Conservation (phyloP, 345 rosid species). For the Firmiana major region DNA sequence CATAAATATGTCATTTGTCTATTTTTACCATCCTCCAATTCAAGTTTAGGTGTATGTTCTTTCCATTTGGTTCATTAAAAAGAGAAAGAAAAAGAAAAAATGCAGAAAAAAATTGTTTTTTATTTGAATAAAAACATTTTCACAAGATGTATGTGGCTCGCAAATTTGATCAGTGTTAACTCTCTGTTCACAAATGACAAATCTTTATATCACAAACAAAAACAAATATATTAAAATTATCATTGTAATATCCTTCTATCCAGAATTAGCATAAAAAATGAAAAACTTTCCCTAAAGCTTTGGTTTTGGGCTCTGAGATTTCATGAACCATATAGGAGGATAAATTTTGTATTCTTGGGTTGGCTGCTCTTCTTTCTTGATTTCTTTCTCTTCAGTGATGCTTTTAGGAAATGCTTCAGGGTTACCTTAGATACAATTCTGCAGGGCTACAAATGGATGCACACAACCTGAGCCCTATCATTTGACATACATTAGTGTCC, state of each 20-base stretch:
- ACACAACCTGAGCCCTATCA: conserved; percentile 84
- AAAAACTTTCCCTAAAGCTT: conserved; percentile 33
- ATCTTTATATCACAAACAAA: background rate
- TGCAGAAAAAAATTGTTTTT: too few relatives aligned
- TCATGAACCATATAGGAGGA: conserved; percentile 69
- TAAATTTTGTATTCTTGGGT: conserved; percentile 47
- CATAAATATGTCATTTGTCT: too few relatives aligned
- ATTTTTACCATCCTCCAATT: too few relatives aligned
- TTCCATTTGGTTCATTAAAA: background rate
- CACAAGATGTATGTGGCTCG: too few relatives aligned
- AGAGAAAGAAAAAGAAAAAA: background rate
- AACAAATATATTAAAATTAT: background rate
- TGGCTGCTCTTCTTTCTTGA: conserved; percentile 45
- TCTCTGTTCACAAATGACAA: background rate
- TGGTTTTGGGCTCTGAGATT: conserved; percentile 42
- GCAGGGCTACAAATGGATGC: conserved; percentile 75
- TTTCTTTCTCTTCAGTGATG: conserved; percentile 35
- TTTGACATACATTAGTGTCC: background rate
- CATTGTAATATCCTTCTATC: background rate
- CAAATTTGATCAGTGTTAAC: background rate
- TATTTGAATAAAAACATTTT: background rate
- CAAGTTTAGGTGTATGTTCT: background rate
- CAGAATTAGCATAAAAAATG: background rate
- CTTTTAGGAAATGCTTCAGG: conserved; percentile 71
- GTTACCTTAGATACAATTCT: conserved; percentile 67